Percentiles rank a stretch among this genome's conserved stretches.
phyloP scores from a whole-genome alignment of 306 rosid species.

The Gynostemma pentaphyllum region DNA sequence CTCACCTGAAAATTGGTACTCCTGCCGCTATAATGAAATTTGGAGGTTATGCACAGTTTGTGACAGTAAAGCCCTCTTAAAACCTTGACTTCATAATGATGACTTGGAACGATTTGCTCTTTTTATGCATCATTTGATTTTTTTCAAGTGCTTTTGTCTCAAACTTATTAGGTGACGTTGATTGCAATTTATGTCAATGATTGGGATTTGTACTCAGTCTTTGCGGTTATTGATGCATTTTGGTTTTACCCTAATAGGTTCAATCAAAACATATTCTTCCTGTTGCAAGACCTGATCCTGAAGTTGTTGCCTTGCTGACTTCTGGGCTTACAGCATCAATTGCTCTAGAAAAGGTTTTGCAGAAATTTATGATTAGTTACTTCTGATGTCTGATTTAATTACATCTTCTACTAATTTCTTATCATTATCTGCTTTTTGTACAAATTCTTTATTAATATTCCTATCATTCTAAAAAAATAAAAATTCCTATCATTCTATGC shows the following conservation, averaged over 20 bases:
- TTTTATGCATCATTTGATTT: background rate
- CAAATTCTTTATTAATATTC: background rate
- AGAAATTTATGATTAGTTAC: background rate
- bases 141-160: background rate
- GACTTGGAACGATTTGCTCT: background rate
- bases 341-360: conserved; percentile 67
- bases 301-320: conserved; percentile 96
- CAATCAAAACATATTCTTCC: conserved; percentile 78
- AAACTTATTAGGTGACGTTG: background rate
- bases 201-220: background rate
- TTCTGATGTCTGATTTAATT: conserved; percentile 5
- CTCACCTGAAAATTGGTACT: conserved; percentile 61
- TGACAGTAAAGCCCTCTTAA: conserved; percentile 23
- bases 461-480: background rate
- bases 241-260: conserved; percentile 32
- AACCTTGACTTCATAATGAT: background rate
- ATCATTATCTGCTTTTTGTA: background rate
- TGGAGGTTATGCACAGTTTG: conserved; percentile 88
- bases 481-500: background rate
- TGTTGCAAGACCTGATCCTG: conserved; percentile 92
- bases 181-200: background rate
- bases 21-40: conserved; percentile 87
- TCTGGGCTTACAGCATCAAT: conserved; percentile 96
- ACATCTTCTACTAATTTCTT: background rate
- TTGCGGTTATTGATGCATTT: conserved; percentile 8